Conservation (phyloP, 768 basidiomycete genomes). For the Albatrellus ellisii region DNA sequence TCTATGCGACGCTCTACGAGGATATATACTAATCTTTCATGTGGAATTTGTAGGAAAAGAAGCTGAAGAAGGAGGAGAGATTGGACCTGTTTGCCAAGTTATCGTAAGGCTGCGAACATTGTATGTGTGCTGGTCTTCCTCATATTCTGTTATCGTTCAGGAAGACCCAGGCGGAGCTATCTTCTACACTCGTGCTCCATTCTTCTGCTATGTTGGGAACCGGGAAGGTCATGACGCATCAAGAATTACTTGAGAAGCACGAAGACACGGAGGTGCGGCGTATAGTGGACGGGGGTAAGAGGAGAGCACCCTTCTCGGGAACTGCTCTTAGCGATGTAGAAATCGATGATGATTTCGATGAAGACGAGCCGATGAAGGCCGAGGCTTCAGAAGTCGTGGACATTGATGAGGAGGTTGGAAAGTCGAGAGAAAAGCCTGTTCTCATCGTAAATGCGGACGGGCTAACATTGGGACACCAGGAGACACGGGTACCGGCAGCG, state of each 20-base stretch:
- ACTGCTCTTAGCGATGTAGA: slow-evolving; percentile 7
- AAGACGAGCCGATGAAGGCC: slow-evolving; percentile 1
- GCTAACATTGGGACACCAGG: slow-evolving; percentile 8
- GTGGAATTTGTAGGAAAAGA: slow-evolving; percentile 53
- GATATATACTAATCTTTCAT: background rate
- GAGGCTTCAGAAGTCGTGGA: slow-evolving; percentile 1
- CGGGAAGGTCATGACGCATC: slow-evolving; percentile 46
- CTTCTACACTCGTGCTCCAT: slow-evolving; percentile 45
- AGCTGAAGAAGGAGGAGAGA: slow-evolving; percentile 84
- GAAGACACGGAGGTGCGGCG: slow-evolving; percentile 50
- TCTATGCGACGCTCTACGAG: background rate
- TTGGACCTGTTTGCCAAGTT: slow-evolving; percentile 66
- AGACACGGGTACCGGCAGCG: slow-evolving; percentile 15
- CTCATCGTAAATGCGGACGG: slow-evolving; percentile 4
- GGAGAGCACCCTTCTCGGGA: slow-evolving; percentile 27
- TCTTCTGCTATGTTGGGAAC: slow-evolving; percentile 81
- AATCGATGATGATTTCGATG: slow-evolving; percentile 4
- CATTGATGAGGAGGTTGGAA: slow-evolving; percentile 3
- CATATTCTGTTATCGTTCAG: slow-evolving; percentile 15
- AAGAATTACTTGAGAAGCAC: slow-evolving; percentile 39
- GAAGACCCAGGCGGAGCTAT: slow-evolving; percentile 60
- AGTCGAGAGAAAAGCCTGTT: background rate
- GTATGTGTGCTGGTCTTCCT: background rate
- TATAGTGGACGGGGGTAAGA: slow-evolving; percentile 35
- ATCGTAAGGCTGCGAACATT: slow-evolving; percentile 37